Percentiles rank a stretch among this genome's conserved stretches.
phyloP scores from a whole-genome alignment of 306 rosid species.

The Glycine tomentella region DNA sequence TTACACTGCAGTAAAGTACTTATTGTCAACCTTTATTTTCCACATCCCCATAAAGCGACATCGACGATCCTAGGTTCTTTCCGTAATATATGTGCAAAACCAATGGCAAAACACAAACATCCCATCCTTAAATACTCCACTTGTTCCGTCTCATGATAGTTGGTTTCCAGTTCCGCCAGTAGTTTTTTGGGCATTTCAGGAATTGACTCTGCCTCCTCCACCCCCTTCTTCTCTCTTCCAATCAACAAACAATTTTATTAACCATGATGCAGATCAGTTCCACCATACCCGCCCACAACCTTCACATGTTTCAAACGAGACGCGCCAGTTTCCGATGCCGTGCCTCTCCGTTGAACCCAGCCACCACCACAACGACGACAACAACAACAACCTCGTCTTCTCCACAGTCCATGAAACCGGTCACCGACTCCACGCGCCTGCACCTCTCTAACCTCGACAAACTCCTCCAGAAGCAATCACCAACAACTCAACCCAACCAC shows the following conservation, averaged over 20 bases:
- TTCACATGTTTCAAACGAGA: slow-evolving; percentile 51
- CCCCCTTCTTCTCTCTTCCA: neutral
- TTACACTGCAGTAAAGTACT: neutral
- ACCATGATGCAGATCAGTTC: slow-evolving; percentile 63
- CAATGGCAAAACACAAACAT: slow-evolving; percentile 32
- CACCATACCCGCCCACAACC: slow-evolving; percentile 61
- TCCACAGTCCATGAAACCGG: neutral
- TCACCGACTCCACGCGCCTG: slow-evolving; percentile 51
- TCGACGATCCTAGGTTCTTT: neutral
- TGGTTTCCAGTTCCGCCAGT: slow-evolving; percentile 3
- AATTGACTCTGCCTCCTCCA: slow-evolving; percentile 16
- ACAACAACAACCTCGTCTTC: neutral
- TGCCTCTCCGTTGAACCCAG: slow-evolving; percentile 66
- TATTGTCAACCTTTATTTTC: neutral
- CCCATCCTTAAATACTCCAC: slow-evolving; percentile 14
- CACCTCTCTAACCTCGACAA: slow-evolving; percentile 83
- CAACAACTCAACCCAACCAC: slow-evolving; percentile 37
- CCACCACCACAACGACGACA: slow-evolving; percentile 6
- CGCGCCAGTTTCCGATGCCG: slow-evolving; percentile 55
- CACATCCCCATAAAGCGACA: neutral
- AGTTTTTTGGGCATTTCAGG: neutral
- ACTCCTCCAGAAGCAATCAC: slow-evolving; percentile 60
- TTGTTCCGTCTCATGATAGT: neutral
- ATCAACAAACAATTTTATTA: too few relatives aligned
- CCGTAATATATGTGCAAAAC: slow-evolving; percentile 19